Base-by-base conservation (phyloP, 2,329 filamentous ascomycete genomes). In the Stagonosporopsis vannaccii region DNA sequence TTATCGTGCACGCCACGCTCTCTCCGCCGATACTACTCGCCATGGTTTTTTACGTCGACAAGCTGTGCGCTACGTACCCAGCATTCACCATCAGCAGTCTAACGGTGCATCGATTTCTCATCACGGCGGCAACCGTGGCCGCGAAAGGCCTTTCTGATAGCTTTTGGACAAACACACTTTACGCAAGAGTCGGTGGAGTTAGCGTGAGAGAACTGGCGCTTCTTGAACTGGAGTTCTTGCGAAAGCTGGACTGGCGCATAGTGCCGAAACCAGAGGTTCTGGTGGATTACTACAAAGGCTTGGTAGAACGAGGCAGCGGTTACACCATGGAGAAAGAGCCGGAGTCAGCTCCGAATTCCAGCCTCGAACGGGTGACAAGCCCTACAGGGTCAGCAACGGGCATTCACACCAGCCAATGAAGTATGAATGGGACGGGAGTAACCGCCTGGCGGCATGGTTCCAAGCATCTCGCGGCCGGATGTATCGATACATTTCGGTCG, bases 1-100 rank as follows among this genome's bases (percentile, higher is more conserved):
- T 99, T 55, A 95, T 96, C 22, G 92, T 92, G 56, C 95, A 99
- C 74, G 95, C 95, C 23, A 97, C 94, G 0, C 83, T 99, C 3
- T 92, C 92, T 6, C 93, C 95, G 12, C 94, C 95, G 0, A 89
- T 99, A 46, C 83, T 99, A n/a, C 85, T 99, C 32, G 95, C 93
- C 66, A 98, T 99, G 92, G 95, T 99, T 54, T 99, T 96, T 74
- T 99, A 98, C 71, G 98, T 99, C 69, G 95, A 99, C 78, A 89
- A 92, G 28, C 84, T 99, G 20, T 99, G 94, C 77, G 89, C 91
- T 11, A 82, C 96, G 56, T 99, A 97, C 74, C 90, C 91, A 3
- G 90, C 94, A 42, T 99, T 99, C 75, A 97, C 93, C 25, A 96
- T 99, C 66, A 97, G 93, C 73, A 97, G 92, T 42, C 82, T 99